phyloP scores from a whole-genome alignment of 495 filamentous ascomycete species.

The Cenococcum geophilum region DNA sequence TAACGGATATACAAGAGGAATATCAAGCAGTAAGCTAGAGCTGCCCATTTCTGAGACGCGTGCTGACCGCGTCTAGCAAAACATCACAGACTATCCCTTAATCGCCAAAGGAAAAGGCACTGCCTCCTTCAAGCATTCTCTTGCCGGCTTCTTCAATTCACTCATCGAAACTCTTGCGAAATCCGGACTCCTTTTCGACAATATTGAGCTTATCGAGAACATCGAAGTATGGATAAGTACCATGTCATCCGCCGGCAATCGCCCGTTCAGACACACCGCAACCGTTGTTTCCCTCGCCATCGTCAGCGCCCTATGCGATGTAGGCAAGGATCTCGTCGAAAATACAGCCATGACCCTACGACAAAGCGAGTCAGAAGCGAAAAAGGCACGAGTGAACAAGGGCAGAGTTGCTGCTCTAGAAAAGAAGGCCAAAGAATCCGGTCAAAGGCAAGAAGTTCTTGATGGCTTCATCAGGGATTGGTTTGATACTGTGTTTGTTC shows the following conservation, averaged over 20 bases:
- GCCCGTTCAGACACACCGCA: conserved; percentile 89
- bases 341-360: conserved; percentile 67
- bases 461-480: conserved; percentile 68
- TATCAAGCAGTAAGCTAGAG: conserved; percentile 56
- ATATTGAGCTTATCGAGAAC: conserved; percentile 72
- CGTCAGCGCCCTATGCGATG: conserved; percentile 59
- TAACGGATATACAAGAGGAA: conserved; percentile 73
- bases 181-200: conserved; percentile 66
- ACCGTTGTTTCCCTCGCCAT: conserved; percentile 74
- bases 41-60: not conserved
- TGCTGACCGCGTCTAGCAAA: conserved; percentile 47
- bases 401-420: conserved; percentile 62
- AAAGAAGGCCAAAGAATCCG: conserved; percentile 57
- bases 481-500: conserved; percentile 85
- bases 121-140: conserved; percentile 62
- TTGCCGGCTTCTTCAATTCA: conserved; percentile 71
- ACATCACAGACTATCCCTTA: conserved; percentile 86
- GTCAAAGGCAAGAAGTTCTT: conserved; percentile 56
- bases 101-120: conserved; percentile 69
- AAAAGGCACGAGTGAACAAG: conserved; percentile 72
- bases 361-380: conserved; percentile 74
- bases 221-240: conserved; percentile 76
- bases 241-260: conserved; percentile 73
- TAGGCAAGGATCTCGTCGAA: conserved; percentile 57
- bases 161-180: conserved; percentile 69